Evolutionary conservation across 2,329 filamentous ascomycete species (phyloP), one percentile per base, ranked within the genome.

Genomic region (Aulographum hederae): DNA sequence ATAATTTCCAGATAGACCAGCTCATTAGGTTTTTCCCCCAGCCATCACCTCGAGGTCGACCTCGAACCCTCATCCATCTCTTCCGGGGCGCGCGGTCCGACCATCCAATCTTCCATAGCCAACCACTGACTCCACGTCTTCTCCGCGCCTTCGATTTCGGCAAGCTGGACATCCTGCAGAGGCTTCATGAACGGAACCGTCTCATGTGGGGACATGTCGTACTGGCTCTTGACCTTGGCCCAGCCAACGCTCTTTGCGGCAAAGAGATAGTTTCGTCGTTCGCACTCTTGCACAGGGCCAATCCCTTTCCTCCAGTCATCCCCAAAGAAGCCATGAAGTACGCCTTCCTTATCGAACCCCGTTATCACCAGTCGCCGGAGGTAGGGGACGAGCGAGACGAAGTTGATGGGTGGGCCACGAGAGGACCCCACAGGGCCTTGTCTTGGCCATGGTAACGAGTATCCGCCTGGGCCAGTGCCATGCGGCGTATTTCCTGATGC

Each of bases 61-160:
- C n/a, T n/a, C n/a, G n/a, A n/a, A n/a, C 31, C 23, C 8, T n/a
- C 19, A 28, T 33, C 14, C 32, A 33, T 30, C 6, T 5, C 31
- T 13, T 63, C 61, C 5, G 77, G 78, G 19, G 76, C 75, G 38
- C 80, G 61, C 2, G 80, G 78, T 2, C 85, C 85, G n/a, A 94
- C 61, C 84, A 93, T 92, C 86, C 86, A 95, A 52, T 94, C 86
- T 53, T 93, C 82, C 81, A 94, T 91, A 10, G 81, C 81, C 19
- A 94, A 59, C 86, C 86, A 95, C 45, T 86, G 76, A 48, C 82
- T 91, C 89, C 89, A 98, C 37, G 67, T 73, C 38, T 69, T 67
- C 56, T 95, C 86, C 0, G 85, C 85, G 11, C 61, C 68, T 38
- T 79, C 69, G 38, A 95, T 80, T 57, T 95, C 89, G 15, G 71